phyloP scores from a whole-genome alignment of 1,139 yeast species.

The Sporopachydermia cereana region DNA sequence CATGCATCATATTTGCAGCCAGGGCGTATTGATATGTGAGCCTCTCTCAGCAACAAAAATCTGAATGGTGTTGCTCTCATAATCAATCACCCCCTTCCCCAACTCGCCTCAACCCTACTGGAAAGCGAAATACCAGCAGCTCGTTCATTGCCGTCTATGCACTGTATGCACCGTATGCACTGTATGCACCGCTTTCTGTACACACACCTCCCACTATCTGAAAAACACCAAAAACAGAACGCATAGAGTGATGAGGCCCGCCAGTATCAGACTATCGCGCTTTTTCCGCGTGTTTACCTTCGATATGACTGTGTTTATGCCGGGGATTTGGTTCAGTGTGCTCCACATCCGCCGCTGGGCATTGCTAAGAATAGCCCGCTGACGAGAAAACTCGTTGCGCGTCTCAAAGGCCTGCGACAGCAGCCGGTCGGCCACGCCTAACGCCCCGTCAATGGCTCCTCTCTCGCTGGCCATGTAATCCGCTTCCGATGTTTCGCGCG shows the following conservation, averaged over 20 bases:
- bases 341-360: conserved; percentile 56
- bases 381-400: conserved; percentile 70
- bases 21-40: too few species aligned
- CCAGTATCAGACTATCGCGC: conserved; percentile 79
- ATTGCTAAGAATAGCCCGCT: conserved; percentile 48
- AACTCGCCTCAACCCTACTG: too few species aligned
- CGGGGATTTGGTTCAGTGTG: conserved; percentile 65
- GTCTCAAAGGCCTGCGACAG: conserved; percentile 81
- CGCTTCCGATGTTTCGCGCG: conserved; percentile 28
- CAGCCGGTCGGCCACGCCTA: conserved; percentile 66
- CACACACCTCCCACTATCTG: conserved; percentile 19
- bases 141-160: too few species aligned
- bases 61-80: too few species aligned
- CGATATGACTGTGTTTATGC: conserved; percentile 61
- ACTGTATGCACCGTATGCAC: too few species aligned
- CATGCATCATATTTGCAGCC: too few species aligned
- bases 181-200: neutral
- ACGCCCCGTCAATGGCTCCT: conserved; percentile 59
- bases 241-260: conserved; percentile 61
- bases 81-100: too few species aligned
- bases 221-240: conserved; percentile 55
- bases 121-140: too few species aligned
- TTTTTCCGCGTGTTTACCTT: conserved; percentile 82
- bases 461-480: conserved; percentile 74
- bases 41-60: too few species aligned